Base-by-base conservation (phyloP, 306 rosid species). In the Fagus crenata region DNA sequence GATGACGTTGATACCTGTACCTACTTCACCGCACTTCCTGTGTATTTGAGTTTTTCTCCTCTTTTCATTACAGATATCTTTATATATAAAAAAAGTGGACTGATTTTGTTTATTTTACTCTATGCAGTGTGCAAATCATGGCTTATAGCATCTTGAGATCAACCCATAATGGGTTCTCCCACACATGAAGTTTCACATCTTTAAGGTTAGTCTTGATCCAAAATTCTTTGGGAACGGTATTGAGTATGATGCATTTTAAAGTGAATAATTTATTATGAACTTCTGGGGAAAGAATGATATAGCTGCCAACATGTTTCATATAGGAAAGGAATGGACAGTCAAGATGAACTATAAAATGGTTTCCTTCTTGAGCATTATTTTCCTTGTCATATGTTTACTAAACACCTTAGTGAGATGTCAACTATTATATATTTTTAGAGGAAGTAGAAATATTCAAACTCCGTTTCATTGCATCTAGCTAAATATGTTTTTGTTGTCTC, bases 51-150 rank as follows among this genome's bases (percentile, higher is more conserved):
- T 46, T 46, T 46, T 46, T 46, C 4, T 46, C 8, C 43, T 41
- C 51, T 46, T 9, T 46, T 46, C 51, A 46, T 46, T 46, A 9
- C 51, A 46, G 8, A 46, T 7, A 46, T 46, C 51, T 46, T 46
- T 46, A 46, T 46, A 22, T 22, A 22, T 22, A 22, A 22, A 7
- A 46, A 46, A 46, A 46, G 11, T 46, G 42, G 75, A 68, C 84
- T 80, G 67, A 72, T 53, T 28, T 60, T 54, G 36, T 36, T 70
- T 61, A 40, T 56, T 76, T 73, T 35, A 18, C 69, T 54, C 68
- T 64, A 31, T 81, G 91, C 93, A 85, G 93, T 87, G 88, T 56
- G 59, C 88, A 55, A 81, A 82, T 76, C 83, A 76, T 70, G 78
- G 67, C 60, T 46, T 80, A 15, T 87, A 85, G 84, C 87, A 22